phyloP scores from a whole-genome alignment of 768 basidiomycete genomes.

The Leccinum rimulosum region DNA sequence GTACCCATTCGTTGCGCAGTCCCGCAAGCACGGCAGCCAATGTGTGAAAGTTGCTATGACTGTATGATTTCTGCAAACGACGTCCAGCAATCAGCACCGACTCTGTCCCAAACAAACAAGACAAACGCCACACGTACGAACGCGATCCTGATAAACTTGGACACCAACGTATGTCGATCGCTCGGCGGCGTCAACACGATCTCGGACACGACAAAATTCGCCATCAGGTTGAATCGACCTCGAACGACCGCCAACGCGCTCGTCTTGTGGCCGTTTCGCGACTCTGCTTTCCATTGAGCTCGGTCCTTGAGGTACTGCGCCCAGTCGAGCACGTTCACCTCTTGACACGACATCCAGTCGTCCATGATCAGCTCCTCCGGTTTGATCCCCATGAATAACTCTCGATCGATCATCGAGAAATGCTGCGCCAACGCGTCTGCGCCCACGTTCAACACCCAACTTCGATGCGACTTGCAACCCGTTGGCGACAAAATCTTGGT shows the following conservation, averaged over 20 bases:
- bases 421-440: conserved; percentile 69
- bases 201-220: conserved; percentile 78
- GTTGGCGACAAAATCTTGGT: conserved; percentile 36
- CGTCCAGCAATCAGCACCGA: background rate
- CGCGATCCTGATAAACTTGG: conserved; percentile 83
- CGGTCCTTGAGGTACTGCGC: conserved; percentile 75
- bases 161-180: conserved; percentile 62
- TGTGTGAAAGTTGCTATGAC: conserved; percentile 72
- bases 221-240: conserved; percentile 81
- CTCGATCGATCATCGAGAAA: conserved; percentile 85
- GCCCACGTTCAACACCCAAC: conserved; percentile 63
- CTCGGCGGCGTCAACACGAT: conserved; percentile 69
- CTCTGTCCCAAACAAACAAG: background rate
- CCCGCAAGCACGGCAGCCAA: conserved; percentile 79
- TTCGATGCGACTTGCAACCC: conserved; percentile 54
- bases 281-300: conserved; percentile 63
- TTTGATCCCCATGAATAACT: conserved; percentile 78
- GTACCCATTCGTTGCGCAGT: conserved; percentile 67
- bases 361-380: conserved; percentile 85
- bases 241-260: conserved; percentile 72
- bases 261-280: conserved; percentile 55
- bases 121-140: conserved; percentile 52
- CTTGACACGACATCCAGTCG: conserved; percentile 63
- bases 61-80: conserved; percentile 68
- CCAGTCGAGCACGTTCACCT: conserved; percentile 79